Percentiles rank a stretch among this genome's conserved stretches.
phyloP scores from a whole-genome alignment of 805 yeast species.

The Wickerhamiella spandovensis region DNA sequence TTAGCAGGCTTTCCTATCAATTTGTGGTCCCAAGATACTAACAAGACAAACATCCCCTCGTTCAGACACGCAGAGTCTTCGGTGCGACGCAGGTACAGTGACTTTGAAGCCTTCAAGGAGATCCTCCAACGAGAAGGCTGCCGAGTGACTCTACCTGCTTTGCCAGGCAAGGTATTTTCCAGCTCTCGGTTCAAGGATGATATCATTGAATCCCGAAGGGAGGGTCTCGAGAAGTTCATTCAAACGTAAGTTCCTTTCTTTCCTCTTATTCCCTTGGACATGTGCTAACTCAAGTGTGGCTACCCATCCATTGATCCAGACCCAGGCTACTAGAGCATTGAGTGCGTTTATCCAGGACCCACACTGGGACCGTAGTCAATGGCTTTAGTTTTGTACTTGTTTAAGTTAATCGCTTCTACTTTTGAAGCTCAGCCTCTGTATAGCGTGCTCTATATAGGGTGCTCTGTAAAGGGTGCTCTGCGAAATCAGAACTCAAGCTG shows the following conservation, averaged over 20 bases:
- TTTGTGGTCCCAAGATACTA: not conserved
- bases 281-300: slow-evolving; percentile 40
- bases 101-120: slow-evolving; percentile 69
- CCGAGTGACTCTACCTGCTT: slow-evolving; percentile 67
- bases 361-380: slow-evolving; percentile 42
- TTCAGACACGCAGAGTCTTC: slow-evolving; percentile 49
- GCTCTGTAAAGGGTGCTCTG: too few relatives aligned
- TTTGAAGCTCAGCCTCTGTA: too few relatives aligned
- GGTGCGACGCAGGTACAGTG: slow-evolving; percentile 80
- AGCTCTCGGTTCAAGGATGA: slow-evolving; percentile 68
- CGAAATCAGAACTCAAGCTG: not conserved
- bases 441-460: too few relatives aligned
- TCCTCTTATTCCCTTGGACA: too few relatives aligned
- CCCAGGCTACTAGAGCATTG: slow-evolving; percentile 57
- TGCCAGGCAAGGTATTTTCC: slow-evolving; percentile 73
- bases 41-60: slow-evolving; percentile 71
- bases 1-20: not conserved
- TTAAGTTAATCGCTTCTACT: too few relatives aligned
- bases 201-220: slow-evolving; percentile 69
- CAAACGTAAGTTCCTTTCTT: slow-evolving; percentile 22
- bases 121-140: slow-evolving; percentile 63
- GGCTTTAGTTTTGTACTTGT: slow-evolving; percentile 3
- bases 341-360: slow-evolving; percentile 82
- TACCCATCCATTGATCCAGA: slow-evolving; percentile 86
- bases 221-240: slow-evolving; percentile 72